Evolutionary conservation across 257 asterid species (phyloP), one percentile per base, ranked within the genome.

Genomic region (Fraxinus excelsior): DNA sequence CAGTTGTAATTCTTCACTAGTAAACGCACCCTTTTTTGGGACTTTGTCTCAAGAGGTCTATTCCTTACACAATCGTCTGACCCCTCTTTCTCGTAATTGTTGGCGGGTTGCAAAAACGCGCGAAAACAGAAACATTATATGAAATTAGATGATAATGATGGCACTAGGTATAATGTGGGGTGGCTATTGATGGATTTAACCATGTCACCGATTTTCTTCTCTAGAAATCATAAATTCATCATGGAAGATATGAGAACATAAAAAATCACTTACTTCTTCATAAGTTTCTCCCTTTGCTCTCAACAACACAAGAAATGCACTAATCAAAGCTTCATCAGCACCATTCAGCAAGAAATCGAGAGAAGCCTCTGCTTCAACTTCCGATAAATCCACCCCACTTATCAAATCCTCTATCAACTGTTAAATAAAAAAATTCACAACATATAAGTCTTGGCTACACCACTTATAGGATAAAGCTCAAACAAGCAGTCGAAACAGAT

Each of bases 261-360:
- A 71, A 64, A 23, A 38, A 18, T 38, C 11, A 19, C 46, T 73
- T 76, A 87, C 87, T 70, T 87, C 91, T 79, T 87, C 85, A 58
- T 65, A 85, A 14, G 88, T 87, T 76, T 87, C 89, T 25, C 91
- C 87, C 82, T 87, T 87, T 73, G 91, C 91, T 83, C 91, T 77
- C 38, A 87, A 87, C 74, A 85, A 87, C 76, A 87, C 91, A 56
- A 87, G 91, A 81, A 85, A 87, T 71, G 89, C 84, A 74, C 91
- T 85, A 28, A 85, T 87, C 46, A 79, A 60, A 83, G 87, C 87
- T 64, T 87, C 86, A 72, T 31, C 78, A n/a, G 87, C 88, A 75
- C 85, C 71, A 1, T 26, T 56, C n/a, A 85, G 80, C 80, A 87
- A 70, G 84, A 82, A 87, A 75, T 85, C 79, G 35, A 87, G 86